These are phyloP conservation scores for Corynespora cassiicola DNA, from an alignment of 2,329 filamentous ascomycete species.

Conservation along the genomic window DNA sequence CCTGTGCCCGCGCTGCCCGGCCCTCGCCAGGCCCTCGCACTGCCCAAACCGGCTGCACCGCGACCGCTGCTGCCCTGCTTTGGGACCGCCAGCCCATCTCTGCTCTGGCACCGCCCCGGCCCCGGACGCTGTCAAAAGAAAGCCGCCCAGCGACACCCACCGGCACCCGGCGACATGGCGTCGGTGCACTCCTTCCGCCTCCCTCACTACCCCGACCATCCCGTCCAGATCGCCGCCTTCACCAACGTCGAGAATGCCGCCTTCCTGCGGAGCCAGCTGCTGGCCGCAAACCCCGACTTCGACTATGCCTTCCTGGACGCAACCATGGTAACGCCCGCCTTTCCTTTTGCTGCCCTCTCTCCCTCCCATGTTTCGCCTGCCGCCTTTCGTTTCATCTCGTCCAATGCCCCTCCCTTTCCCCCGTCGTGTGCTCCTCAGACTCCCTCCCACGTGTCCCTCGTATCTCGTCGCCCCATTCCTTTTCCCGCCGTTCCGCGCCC, in stretches of 20 bases:
- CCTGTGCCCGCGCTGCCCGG: no score
- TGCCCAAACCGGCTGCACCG: slow-evolving; percentile 13
- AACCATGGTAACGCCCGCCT: slow-evolving; percentile 63
- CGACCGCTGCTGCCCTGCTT: no score
- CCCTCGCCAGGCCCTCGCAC: slow-evolving; percentile 5
- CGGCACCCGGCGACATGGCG: no score
- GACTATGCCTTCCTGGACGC: slow-evolving; percentile 96
- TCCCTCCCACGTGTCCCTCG: neutral
- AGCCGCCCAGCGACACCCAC: no score
- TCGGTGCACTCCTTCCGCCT: slow-evolving; percentile 72
- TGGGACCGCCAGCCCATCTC: no score
- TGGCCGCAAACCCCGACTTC: slow-evolving; percentile 82
- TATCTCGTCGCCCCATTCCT: neutral
- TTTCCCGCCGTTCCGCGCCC: slow-evolving; percentile 1
- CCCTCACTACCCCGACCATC: slow-evolving; percentile 75
- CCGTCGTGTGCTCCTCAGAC: neutral
- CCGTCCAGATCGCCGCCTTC: slow-evolving; percentile 78
- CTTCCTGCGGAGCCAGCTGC: slow-evolving; percentile 81
- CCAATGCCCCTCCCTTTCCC: neutral
- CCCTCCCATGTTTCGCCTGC: neutral
- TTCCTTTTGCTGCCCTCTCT: slow-evolving; percentile 9
- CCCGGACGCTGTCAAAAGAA: no score
- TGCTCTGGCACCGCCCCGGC: no score
- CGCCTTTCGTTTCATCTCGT: neutral
- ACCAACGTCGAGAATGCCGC: slow-evolving; percentile 76